Evolutionary conservation across 202 grass and related monocot species (phyloP), one percentile per base, ranked within the genome.

Genomic region (Musa balbisiana): DNA sequence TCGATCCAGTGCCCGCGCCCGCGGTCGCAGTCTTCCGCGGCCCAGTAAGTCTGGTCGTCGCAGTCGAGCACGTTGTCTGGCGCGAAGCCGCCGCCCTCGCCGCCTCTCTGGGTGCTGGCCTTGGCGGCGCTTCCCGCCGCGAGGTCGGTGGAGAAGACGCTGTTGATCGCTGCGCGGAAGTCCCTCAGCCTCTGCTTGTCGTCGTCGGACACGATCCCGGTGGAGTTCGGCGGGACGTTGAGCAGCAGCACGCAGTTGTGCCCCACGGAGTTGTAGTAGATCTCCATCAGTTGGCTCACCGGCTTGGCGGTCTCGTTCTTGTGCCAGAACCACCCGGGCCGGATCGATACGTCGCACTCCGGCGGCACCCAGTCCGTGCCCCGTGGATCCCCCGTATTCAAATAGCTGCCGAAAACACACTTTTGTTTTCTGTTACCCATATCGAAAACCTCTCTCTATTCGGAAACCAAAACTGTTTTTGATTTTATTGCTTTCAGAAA

Each of bases 291-390:
- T 60, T 87, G 62, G 10, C 11, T 50, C 71, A 91, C 73, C 69
- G 81, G 82, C 83, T 93, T 98, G 23, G 94, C 94, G 66, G 90
- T 88, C 77, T 98, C 88, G 78, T 93, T 91, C 55, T 50, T 72
- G 90, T 97, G 94, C 94, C 90, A 98, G 85, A 98, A 98, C 94
- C 94, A 93, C 9, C 94, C 90, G 12, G 73, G 79, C 24, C 94
- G 86, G 79, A 98, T 93, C 66, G 94, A 98, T 62, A 98, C 90
- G 76, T 98, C 94, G 64, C 94, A 98, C 85, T 98, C 94, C 62
- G 90, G 81, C 74, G 94, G 90, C 81, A 98, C 86, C 94, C 94
- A 98, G 81, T 91, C 85, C 8, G 25, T 69, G 26, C 94, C 94
- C n/a, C 73, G 55, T n/a, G 79, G 88, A 43, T 98, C 94, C 5